Conservation (phyloP, 345 rosid genomes). For the Corymbia maculata region DNA sequence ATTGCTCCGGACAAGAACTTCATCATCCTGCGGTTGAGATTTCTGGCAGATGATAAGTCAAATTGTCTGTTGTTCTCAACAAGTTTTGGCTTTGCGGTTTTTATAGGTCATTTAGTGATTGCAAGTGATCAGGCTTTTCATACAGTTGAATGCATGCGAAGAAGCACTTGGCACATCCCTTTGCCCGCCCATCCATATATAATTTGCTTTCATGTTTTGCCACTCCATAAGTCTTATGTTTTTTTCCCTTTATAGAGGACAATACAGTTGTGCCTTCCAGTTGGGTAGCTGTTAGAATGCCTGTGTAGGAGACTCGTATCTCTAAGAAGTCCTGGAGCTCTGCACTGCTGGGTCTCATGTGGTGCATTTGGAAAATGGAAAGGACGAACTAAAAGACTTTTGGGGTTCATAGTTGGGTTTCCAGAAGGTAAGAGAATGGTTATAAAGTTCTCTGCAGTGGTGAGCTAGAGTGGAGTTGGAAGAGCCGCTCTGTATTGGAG, state of each 20-base stretch:
- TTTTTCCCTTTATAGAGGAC: background rate
- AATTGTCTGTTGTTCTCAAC: background rate
- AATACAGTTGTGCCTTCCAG: background rate
- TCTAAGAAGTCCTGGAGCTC: background rate
- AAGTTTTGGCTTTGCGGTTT: background rate
- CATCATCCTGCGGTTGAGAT: background rate
- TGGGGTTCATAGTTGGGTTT: background rate
- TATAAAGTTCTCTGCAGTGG: background rate
- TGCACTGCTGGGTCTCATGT: background rate
- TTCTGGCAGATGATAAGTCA: background rate
- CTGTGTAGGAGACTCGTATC: background rate
- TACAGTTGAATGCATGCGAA: background rate
- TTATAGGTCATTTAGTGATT: background rate
- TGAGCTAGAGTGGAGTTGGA: background rate
- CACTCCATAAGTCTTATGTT: background rate
- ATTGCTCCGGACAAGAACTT: background rate
- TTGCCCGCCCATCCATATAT: background rate
- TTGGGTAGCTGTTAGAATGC: background rate
- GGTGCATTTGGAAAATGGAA: background rate
- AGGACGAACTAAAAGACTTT: background rate
- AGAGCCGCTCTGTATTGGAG: too few species aligned
- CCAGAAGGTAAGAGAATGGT: background rate
- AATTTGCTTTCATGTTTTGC: background rate
- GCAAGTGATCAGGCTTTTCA: background rate
- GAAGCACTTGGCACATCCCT: background rate